These are phyloP conservation scores for Sicyos baderoa DNA, from an alignment of 306 rosid species.

Conservation along the genomic window DNA sequence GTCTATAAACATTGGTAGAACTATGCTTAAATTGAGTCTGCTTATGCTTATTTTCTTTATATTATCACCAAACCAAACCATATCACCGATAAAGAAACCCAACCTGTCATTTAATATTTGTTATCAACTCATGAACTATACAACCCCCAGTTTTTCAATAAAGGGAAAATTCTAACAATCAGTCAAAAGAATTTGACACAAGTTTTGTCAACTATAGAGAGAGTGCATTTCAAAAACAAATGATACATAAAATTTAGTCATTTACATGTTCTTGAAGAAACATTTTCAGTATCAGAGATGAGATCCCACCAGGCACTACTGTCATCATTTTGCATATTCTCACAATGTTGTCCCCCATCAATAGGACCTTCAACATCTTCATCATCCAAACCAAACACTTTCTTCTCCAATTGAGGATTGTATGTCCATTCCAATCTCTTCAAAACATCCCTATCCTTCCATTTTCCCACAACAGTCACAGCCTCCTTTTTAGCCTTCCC, in stretches of 20 bases:
- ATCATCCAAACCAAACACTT: constrained; percentile 24
- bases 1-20: not conserved
- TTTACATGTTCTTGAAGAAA: constrained; percentile 18
- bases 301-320: constrained; percentile 62
- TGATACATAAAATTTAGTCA: not conserved
- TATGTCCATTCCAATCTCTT: constrained; percentile 76
- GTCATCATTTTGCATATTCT: constrained; percentile 24
- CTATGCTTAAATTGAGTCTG: not conserved
- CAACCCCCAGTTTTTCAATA: not conserved
- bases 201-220: not conserved
- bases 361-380: constrained; percentile 32
- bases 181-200: not conserved
- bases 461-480: constrained; percentile 49
- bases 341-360: constrained; percentile 32
- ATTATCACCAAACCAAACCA: not conserved
- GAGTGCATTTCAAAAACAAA: not conserved
- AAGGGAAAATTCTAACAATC: not conserved
- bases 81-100: not conserved
- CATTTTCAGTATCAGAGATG: constrained; percentile 28
- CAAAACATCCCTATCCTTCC: constrained; percentile 74
- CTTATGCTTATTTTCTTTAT: not conserved
- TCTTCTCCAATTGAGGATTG: constrained; percentile 40
- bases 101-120: not conserved
- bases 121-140: not conserved
- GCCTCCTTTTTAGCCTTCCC: constrained; percentile 77